Evolutionary conservation across 2,329 filamentous ascomycete species (phyloP), one percentile per base, ranked within the genome.

Genomic region (Blumeriella jaapii): DNA sequence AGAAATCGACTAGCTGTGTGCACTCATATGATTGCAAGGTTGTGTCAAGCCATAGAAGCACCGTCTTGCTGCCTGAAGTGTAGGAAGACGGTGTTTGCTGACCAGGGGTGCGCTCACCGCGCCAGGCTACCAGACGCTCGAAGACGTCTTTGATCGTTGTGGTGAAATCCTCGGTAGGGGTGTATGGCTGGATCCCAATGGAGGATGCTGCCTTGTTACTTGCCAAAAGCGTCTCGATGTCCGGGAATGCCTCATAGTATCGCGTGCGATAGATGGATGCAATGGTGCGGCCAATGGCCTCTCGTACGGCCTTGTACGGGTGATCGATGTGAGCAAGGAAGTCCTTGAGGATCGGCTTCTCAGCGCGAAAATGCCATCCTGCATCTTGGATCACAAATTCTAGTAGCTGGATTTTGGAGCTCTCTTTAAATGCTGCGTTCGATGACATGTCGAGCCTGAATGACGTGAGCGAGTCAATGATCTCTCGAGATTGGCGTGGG

Each of bases 381-480:
- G 78, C 74, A 51, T 94, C 86, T 28, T 78, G 77, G 40, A 98
- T 82, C 43, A 83, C 73, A 47, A 93, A 85, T 48, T 95, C 85
- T 12, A 98, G 67, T 18, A 98, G 65, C 46, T 91, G 80, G 11
- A 98, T 84, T 63, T 96, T 95, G 17, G 89, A 93, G 36, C 89
- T 94, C 57, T 98, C 93, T 58, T 98, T 98, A 69, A 98, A 98
- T 0, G 91, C 91, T 3, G 93, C 91, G 55, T 96, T 95, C 0
- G 89, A 95, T 5, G 74, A 68, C 79, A 96, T 89, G 55, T 98
- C 91, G 7, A 98, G 68, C 18, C 85, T 74, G 71, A 96, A 96
- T 35, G 78, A 74, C 29, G 81, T 74, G 13, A 98, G 67, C 59
- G 76, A 80, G 45, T 91, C 80, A 22, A 94, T 73, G 44, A 98